A percentile compares a stretch with the other conserved stretches of the same genome.
phyloP scores from a whole-genome alignment of 345 rosid genomes.

The Isatis tinctoria region DNA sequence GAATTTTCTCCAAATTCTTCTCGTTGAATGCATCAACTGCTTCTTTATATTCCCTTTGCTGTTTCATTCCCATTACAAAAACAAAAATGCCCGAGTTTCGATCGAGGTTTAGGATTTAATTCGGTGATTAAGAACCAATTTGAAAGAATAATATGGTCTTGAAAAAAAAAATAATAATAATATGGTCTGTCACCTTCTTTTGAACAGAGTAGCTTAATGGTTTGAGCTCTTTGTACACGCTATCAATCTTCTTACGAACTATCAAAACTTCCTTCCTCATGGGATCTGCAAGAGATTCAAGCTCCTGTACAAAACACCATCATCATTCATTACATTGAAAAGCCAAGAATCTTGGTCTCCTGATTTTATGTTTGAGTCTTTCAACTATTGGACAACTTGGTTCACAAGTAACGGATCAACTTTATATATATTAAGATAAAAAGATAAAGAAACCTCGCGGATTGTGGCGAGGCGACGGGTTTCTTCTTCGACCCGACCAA shows the following conservation, averaged over 20 bases:
- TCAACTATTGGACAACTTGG: neutral
- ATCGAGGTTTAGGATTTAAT: neutral
- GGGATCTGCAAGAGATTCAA: constrained; percentile 74
- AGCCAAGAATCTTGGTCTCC: neutral
- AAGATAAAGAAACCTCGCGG: constrained; percentile 47
- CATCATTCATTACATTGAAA: neutral
- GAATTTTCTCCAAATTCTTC: constrained; percentile 71
- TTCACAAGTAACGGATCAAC: neutral
- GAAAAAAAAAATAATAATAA: no score
- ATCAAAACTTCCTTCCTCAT: constrained; percentile 77
- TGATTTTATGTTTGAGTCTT: neutral
- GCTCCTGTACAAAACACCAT: constrained; percentile 50
- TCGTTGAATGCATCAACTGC: constrained; percentile 64
- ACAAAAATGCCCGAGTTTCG: neutral
- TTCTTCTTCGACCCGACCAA: constrained; percentile 64
- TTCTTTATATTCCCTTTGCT: constrained; percentile 80
- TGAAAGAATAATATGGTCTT: neutral
- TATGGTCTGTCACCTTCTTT: constrained; percentile 60
- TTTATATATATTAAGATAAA: neutral
- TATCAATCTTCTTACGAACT: constrained; percentile 78
- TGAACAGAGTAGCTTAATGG: constrained; percentile 74
- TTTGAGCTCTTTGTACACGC: constrained; percentile 76
- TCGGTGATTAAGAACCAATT: neutral
- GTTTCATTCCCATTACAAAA: constrained; percentile 9
- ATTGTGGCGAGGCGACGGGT: constrained; percentile 52